Conservation (phyloP, 2,329 filamentous ascomycete genomes). For the Penicillium decumbens region DNA sequence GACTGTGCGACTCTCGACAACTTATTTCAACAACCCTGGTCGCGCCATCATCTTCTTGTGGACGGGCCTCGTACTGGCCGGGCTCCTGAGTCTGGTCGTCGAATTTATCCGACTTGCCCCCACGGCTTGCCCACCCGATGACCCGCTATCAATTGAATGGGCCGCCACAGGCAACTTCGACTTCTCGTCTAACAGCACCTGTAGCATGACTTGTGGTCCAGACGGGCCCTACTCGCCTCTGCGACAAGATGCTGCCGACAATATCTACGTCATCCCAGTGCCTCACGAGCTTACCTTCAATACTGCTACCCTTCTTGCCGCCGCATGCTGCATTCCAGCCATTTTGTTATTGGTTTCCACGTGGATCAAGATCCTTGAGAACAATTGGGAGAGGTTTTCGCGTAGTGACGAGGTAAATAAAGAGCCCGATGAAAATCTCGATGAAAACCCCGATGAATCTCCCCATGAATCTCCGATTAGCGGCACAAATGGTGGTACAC, state of each 20-base stretch:
- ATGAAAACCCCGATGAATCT: too few relatives aligned
- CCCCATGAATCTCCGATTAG: conserved; percentile 44
- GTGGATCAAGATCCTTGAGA: conserved; percentile 60
- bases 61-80: conserved; percentile 58
- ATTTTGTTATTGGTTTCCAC: conserved; percentile 59
- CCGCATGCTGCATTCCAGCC: conserved; percentile 62
- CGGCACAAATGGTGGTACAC: conserved; percentile 54
- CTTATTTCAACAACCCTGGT: conserved; percentile 61
- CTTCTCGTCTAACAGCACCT: conserved; percentile 13
- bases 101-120: conserved; percentile 58
- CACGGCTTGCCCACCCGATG: conserved; percentile 41
- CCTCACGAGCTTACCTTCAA: conserved; percentile 55
- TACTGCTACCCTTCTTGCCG: conserved; percentile 57
- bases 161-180: conserved; percentile 27
- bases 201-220: conserved; percentile 9
- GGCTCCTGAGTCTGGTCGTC: conserved; percentile 54
- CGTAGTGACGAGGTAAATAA: conserved; percentile 25
- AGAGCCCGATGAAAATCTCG: conserved; percentile 22
- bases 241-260: conserved; percentile 52
- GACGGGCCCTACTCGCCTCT: conserved; percentile 50
- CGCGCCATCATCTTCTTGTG: conserved; percentile 64
- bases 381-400: conserved; percentile 54
- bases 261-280: conserved; percentile 60
- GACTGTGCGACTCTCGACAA: conserved; percentile 57
- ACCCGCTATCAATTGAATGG: conserved; percentile 36